Conservation (phyloP, 1,284 basidiomycete genomes). For the Lignosus rhinocerotis region DNA sequence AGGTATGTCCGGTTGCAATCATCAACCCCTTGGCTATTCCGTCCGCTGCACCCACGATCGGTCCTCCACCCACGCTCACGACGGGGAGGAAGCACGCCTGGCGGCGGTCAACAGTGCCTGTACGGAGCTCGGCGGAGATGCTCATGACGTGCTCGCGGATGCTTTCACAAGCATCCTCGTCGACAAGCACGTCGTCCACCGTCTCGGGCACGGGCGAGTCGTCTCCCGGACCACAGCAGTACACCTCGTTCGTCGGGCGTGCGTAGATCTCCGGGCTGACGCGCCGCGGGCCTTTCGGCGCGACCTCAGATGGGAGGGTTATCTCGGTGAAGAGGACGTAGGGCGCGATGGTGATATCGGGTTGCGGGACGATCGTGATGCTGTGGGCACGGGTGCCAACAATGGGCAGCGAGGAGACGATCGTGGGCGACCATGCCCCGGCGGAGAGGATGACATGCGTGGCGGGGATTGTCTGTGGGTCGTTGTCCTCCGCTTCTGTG, state of each 20-base stretch:
- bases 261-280: conserved; percentile 70
- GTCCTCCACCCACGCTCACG: conserved; percentile 50
- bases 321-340: conserved; percentile 73
- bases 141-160: conserved; percentile 54
- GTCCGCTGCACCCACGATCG: conserved; percentile 59
- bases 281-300: conserved; percentile 8
- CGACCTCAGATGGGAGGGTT: conserved; percentile 29
- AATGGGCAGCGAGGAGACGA: conserved; percentile 56
- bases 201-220: conserved; percentile 54
- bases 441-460: conserved; percentile 76
- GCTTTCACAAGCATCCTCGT: conserved; percentile 52
- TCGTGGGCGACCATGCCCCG: conserved; percentile 82
- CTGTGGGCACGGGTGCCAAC: conserved; percentile 66
- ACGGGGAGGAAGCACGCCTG: conserved; percentile 72
- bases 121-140: conserved; percentile 56
- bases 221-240: conserved; percentile 70
- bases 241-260: conserved; percentile 66
- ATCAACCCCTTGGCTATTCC: conserved; percentile 53
- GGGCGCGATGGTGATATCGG: conserved; percentile 49
- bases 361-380: conserved; percentile 52
- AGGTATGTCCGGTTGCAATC: conserved; percentile 70
- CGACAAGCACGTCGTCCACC: conserved; percentile 63
- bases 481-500: conserved; percentile 27
- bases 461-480: conserved; percentile 44
- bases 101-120: conserved; percentile 48